Conservation (phyloP, 306 rosid species). For the Ceratonia siliqua region DNA sequence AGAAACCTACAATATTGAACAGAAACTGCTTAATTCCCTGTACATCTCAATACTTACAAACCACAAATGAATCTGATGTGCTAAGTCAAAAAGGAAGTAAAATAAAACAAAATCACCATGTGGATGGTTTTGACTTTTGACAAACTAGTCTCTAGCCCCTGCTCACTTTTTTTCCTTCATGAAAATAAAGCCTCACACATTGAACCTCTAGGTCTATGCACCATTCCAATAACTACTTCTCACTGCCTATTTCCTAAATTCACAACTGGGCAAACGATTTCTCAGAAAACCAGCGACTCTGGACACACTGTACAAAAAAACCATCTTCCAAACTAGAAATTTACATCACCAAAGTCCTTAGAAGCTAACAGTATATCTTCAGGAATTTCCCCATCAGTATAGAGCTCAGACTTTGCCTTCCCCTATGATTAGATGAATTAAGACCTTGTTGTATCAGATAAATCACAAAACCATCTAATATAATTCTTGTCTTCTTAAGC, state of each 20-base stretch:
- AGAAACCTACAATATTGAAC: slow-evolving; percentile 25
- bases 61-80: slow-evolving; percentile 6
- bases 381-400: slow-evolving; percentile 24
- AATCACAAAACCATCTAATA: slow-evolving; percentile 53
- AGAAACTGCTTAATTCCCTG: slow-evolving; percentile 37
- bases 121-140: slow-evolving; percentile 29
- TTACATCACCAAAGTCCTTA: neutral
- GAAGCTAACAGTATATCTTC: slow-evolving; percentile 33
- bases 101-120: slow-evolving; percentile 28
- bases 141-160: slow-evolving; percentile 28
- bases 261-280: slow-evolving; percentile 22
- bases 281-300: slow-evolving; percentile 27
- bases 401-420: neutral
- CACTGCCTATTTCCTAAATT: slow-evolving; percentile 1
- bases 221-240: slow-evolving; percentile 9
- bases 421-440: neutral
- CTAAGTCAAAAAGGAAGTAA: slow-evolving; percentile 17
- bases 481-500: slow-evolving; percentile 56
- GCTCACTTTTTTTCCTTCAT: slow-evolving; percentile 30
- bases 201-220: slow-evolving; percentile 14
- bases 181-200: slow-evolving; percentile 27
- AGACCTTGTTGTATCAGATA: slow-evolving; percentile 17
- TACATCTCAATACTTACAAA: slow-evolving; percentile 37
- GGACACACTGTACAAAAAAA: slow-evolving; percentile 30
- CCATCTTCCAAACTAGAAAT: slow-evolving; percentile 35